These are phyloP conservation scores for Albizia julibrissin DNA, from an alignment of 306 rosid genomes.

Conservation along the genomic window DNA sequence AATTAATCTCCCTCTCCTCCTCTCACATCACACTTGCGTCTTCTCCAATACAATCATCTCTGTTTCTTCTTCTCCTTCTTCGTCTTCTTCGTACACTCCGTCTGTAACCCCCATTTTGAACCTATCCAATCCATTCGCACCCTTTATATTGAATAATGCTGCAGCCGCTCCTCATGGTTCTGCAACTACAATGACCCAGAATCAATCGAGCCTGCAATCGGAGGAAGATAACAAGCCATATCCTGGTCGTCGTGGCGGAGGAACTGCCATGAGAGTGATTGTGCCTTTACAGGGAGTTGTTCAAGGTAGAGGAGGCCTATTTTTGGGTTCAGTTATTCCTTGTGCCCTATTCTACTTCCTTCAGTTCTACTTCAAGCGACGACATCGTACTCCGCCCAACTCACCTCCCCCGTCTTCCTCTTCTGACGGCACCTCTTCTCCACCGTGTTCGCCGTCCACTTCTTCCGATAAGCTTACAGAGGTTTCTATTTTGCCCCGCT, in stretches of 20 bases:
- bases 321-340: slow-evolving; percentile 86
- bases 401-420: slow-evolving; percentile 39
- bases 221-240: slow-evolving; percentile 26
- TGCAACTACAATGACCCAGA: slow-evolving; percentile 16
- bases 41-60: background rate
- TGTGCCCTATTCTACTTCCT: slow-evolving; percentile 89
- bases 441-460: background rate
- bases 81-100: slow-evolving; percentile 2
- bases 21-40: slow-evolving; percentile 5
- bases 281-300: slow-evolving; percentile 93
- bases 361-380: slow-evolving; percentile 70
- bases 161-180: background rate
- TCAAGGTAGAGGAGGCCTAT: slow-evolving; percentile 87
- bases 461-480: slow-evolving; percentile 34
- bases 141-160: background rate
- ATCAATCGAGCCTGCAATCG: background rate
- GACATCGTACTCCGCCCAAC: slow-evolving; percentile 43
- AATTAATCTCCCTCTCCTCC: background rate
- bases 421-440: slow-evolving; percentile 27
- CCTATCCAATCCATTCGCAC: background rate
- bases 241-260: slow-evolving; percentile 28
- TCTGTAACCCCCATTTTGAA: background rate
- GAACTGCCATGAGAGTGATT: slow-evolving; percentile 81
- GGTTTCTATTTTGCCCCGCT: slow-evolving; percentile 46
- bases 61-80: background rate